phyloP scores from a whole-genome alignment of 2,329 filamentous ascomycete genomes.

The Exophiala dermatitidis region DNA sequence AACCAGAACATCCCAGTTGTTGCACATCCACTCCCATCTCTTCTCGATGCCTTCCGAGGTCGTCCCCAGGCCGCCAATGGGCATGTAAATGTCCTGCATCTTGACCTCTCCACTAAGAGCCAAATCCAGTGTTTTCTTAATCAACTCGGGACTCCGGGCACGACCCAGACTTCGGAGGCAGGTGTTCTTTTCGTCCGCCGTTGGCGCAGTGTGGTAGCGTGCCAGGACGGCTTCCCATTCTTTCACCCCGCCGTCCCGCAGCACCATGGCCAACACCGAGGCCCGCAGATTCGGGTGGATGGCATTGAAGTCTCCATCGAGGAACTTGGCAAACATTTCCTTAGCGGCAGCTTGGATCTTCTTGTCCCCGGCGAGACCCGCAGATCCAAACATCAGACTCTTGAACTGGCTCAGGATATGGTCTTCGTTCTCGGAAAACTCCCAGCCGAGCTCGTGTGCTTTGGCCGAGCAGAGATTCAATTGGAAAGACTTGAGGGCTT shows the following conservation, averaged over 20 bases:
- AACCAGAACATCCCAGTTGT: slow-evolving; percentile 79
- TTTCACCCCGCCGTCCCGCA: slow-evolving; percentile 76
- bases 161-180: slow-evolving; percentile 77
- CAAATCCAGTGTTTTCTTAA: slow-evolving; percentile 70
- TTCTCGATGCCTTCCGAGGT: slow-evolving; percentile 72
- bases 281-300: slow-evolving; percentile 87
- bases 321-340: slow-evolving; percentile 84
- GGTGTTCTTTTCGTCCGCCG: slow-evolving; percentile 83
- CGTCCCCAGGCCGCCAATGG: slow-evolving; percentile 67
- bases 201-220: slow-evolving; percentile 66
- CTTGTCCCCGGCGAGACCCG: slow-evolving; percentile 73
- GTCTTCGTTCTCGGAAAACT: slow-evolving; percentile 74
- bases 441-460: slow-evolving; percentile 82
- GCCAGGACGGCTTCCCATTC: slow-evolving; percentile 76
- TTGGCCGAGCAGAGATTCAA: slow-evolving; percentile 68
- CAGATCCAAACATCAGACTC: slow-evolving; percentile 75
- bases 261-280: slow-evolving; percentile 75
- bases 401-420: slow-evolving; percentile 95
- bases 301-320: slow-evolving; percentile 67
- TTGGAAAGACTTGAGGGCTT: slow-evolving; percentile 78
- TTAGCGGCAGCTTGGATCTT: slow-evolving; percentile 70
- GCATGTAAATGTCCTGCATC: slow-evolving; percentile 90
- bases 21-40: slow-evolving; percentile 74
- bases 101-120: slow-evolving; percentile 76
- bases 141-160: slow-evolving; percentile 67